Base-by-base conservation (phyloP, 2,329 filamentous ascomycete species). In the Aspergillus latus region DNA sequence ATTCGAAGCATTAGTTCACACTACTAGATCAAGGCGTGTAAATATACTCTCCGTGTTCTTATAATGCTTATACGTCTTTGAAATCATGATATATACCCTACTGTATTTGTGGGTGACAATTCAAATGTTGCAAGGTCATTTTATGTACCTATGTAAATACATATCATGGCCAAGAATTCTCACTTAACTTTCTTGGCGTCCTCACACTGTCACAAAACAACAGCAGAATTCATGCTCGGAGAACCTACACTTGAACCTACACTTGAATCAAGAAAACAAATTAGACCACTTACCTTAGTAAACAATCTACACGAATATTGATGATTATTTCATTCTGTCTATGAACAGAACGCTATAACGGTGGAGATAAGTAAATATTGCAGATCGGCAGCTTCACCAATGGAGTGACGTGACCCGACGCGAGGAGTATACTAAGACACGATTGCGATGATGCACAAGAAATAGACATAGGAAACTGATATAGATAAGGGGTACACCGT, bases 391-490 rank as follows among this genome's bases (percentile, higher is more conserved):
- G 40, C 34, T 53, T 43, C 54, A 54, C 43, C 53, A 50, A 47
- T 51, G 29, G 53, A 59, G 30, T 43, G 50, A 53, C 43, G 49
- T 36, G 34, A 21, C 42, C 4, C 37, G 50, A 53, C 49, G 50
- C 32, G 37, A 15, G 21, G 4, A 47, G 36, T 36, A 46, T 36
- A 54, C 37, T 49, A 44, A 54, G 16, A 49, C 47, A 57, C 30
- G 32, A 49, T 30, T 40, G 40, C 45, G 54, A 47, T 52, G 49
- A 54, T 15, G 40, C 50, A 16, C 32, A 58, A 51, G 45, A 52
- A 46, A 52, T 7, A 55, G 28, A 57, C 40, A 60, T 58, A 52
- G 45, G 40, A 62, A 39, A 51, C n/a, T 36, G 32, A 52, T 54
- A 54, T 48, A 40, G 28, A 42, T 54, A 47, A 28, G 44, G 45